These are phyloP conservation scores for Mycogone perniciosa DNA, from an alignment of 2,329 filamentous ascomycete species.

Conservation along the genomic window DNA sequence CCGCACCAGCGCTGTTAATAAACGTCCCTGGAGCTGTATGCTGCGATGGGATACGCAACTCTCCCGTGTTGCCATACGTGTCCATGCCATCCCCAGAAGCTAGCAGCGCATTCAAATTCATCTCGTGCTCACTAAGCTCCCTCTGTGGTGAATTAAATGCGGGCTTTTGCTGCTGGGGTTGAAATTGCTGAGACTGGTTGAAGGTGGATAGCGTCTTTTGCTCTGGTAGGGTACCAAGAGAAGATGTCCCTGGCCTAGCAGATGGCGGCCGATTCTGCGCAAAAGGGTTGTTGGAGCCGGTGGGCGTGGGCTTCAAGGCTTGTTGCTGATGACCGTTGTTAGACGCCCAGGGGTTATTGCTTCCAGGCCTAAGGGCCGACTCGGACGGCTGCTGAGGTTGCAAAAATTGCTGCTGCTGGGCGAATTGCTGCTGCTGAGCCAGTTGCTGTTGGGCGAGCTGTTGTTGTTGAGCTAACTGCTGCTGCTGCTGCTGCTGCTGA, in stretches of 20 bases:
- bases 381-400: slow-evolving; percentile 44
- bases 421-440: slow-evolving; percentile 27
- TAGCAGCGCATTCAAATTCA: slow-evolving; percentile 79
- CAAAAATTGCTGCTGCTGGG: slow-evolving; percentile 30
- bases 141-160: slow-evolving; percentile 39
- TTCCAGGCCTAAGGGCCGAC: slow-evolving; percentile 65
- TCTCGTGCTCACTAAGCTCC: slow-evolving; percentile 57
- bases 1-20: slow-evolving; percentile 86
- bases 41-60: slow-evolving; percentile 89
- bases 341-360: slow-evolving; percentile 89
- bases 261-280: slow-evolving; percentile 61
- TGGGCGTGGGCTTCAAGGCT: slow-evolving; percentile 72
- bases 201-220: slow-evolving; percentile 66
- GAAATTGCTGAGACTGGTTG: slow-evolving; percentile 47
- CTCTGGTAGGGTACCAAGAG: slow-evolving; percentile 71
- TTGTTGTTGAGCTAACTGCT: slow-evolving; percentile 20
- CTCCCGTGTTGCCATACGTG: slow-evolving; percentile 95
- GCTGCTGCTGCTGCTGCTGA: slow-evolving; percentile 40
- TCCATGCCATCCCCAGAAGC: slow-evolving; percentile 88
- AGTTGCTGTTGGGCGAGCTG: slow-evolving; percentile 32
- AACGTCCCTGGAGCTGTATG: slow-evolving; percentile 95
- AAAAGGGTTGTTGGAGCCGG: slow-evolving; percentile 97
- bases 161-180: slow-evolving; percentile 30
- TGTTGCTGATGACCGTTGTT: slow-evolving; percentile 50
- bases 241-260: slow-evolving; percentile 53